phyloP scores from a whole-genome alignment of 2,329 filamentous ascomycete species.

The Calcarisporium arbuscula region DNA sequence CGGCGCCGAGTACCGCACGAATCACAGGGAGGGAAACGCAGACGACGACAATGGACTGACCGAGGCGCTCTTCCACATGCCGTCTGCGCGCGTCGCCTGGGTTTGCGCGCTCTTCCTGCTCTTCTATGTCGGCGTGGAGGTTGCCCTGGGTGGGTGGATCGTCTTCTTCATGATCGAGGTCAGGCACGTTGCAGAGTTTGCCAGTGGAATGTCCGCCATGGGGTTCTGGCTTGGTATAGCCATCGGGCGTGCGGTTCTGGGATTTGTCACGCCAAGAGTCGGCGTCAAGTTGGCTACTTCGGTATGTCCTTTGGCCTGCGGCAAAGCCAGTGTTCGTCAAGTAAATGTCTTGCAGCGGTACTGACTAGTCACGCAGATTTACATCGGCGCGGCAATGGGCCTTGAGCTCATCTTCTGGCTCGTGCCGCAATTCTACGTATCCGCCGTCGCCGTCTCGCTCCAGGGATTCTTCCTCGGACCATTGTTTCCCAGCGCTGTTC shows the following conservation, averaged over 20 bases:
- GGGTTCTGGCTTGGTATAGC: conserved; percentile 81
- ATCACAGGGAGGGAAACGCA: conserved; percentile 8
- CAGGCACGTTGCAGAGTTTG: conserved; percentile 60
- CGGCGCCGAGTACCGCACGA: conserved; percentile 12
- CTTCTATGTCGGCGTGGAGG: conserved; percentile 70
- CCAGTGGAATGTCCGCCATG: conserved; percentile 61
- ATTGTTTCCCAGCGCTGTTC: conserved; percentile 66
- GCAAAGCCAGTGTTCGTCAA: neutral
- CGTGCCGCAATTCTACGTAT: conserved; percentile 70
- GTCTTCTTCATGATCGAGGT: conserved; percentile 77
- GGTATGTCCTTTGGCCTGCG: conserved; percentile 4
- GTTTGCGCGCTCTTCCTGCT: conserved; percentile 67
- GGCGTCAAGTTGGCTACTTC: conserved; percentile 62
- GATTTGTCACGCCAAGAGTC: conserved; percentile 61
- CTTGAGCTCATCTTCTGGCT: conserved; percentile 75
- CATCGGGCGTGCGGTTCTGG: conserved; percentile 61
- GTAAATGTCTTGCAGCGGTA: neutral
- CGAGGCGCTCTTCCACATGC: conserved; percentile 33
- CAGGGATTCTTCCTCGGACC: conserved; percentile 78
- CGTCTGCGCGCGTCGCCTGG: conserved; percentile 54
- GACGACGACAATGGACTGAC: conserved; percentile 8
- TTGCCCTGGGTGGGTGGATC: conserved; percentile 75
- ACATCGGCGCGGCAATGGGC: conserved; percentile 57
- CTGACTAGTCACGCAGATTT: conserved; percentile 34
- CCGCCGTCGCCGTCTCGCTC: conserved; percentile 62